Evolutionary conservation across 1,284 basidiomycete species (phyloP).

Genomic region (Melampsora larici-populina): DNA sequence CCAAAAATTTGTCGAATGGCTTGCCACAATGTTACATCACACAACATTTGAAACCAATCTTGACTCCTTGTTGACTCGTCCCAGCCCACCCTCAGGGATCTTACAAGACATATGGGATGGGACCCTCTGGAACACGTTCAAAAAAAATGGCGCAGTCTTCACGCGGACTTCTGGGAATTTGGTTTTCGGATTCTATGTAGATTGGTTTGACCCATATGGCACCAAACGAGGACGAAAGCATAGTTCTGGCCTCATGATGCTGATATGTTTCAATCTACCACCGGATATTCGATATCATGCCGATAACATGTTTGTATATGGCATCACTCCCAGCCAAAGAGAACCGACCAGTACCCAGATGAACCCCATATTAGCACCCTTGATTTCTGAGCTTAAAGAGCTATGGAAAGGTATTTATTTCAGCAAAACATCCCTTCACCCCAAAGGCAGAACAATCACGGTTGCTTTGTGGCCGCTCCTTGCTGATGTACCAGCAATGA

Average conservation of each 20-base stretch:
- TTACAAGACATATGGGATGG: slow-evolving; percentile 27
- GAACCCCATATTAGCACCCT: slow-evolving; percentile 51
- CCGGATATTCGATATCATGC: slow-evolving; percentile 50
- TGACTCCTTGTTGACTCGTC: too few relatives aligned
- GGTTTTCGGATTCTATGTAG: slow-evolving; percentile 15
- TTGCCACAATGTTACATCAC: too few relatives aligned
- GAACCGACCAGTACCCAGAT: slow-evolving; percentile 45
- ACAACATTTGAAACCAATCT: too few relatives aligned
- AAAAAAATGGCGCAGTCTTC: not conserved
- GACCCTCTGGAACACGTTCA: slow-evolving; percentile 11
- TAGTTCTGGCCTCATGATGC: not conserved
- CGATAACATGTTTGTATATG: slow-evolving; percentile 55
- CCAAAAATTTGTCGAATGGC: too few relatives aligned
- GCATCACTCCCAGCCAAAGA: slow-evolving; percentile 51
- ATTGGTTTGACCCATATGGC: slow-evolving; percentile 20
- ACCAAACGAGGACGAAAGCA: not conserved
- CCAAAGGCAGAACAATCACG: not conserved
- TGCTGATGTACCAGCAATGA: not conserved
- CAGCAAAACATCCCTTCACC: not conserved
- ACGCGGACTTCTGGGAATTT: slow-evolving; percentile 5
- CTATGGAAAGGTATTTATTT: not conserved
- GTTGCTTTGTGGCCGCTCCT: not conserved
- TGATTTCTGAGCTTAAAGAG: slow-evolving; percentile 53
- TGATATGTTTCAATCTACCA: slow-evolving; percentile 45
- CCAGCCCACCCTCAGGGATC: not conserved